A percentile compares a stretch with the other conserved stretches of the same genome.
These are phyloP conservation scores for Irpex sp. DNA, from an alignment of 1,284 basidiomycete genomes.

Conservation along the genomic window DNA sequence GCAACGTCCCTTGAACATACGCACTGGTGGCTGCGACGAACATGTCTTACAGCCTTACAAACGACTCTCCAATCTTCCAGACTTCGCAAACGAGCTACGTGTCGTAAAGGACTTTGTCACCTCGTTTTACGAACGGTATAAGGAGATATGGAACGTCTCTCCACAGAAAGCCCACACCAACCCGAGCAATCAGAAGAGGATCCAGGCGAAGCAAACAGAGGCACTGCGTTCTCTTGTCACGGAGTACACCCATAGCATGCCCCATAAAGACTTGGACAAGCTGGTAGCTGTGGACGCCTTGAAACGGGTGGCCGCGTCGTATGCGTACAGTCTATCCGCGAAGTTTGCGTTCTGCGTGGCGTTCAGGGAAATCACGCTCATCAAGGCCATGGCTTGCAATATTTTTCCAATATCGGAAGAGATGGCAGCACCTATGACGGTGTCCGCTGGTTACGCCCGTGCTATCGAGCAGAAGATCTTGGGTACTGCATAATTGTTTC, in stretches of 20 bases:
- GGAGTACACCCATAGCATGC: slow-evolving; percentile 14
- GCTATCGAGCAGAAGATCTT: background rate
- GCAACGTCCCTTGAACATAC: background rate
- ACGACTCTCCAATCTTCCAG: background rate
- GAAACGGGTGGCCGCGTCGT: slow-evolving; percentile 24
- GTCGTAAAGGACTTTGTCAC: slow-evolving; percentile 12
- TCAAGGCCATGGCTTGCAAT: slow-evolving; percentile 23
- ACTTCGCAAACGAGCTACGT: slow-evolving; percentile 9
- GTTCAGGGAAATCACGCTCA: slow-evolving; percentile 24
- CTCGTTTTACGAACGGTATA: background rate
- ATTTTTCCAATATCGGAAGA: slow-evolving; percentile 15
- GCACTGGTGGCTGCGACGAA: background rate
- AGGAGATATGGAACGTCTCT: background rate
- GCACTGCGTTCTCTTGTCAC: slow-evolving; percentile 1
- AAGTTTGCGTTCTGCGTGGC: slow-evolving; percentile 28
- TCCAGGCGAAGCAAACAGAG: background rate
- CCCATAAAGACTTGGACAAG: slow-evolving; percentile 4
- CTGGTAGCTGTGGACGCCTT: slow-evolving; percentile 12
- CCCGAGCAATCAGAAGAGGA: background rate
- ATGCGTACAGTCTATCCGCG: slow-evolving; percentile 19
- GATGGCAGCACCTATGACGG: slow-evolving; percentile 23
- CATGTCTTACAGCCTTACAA: slow-evolving; percentile 9
- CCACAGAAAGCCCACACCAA: background rate
- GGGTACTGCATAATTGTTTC: background rate
- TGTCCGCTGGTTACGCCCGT: slow-evolving; percentile 16